A percentile compares a stretch with the other conserved stretches of the same genome.
Conservation (phyloP, 768 basidiomycete genomes). For the Gelatoporia subvermispora region DNA sequence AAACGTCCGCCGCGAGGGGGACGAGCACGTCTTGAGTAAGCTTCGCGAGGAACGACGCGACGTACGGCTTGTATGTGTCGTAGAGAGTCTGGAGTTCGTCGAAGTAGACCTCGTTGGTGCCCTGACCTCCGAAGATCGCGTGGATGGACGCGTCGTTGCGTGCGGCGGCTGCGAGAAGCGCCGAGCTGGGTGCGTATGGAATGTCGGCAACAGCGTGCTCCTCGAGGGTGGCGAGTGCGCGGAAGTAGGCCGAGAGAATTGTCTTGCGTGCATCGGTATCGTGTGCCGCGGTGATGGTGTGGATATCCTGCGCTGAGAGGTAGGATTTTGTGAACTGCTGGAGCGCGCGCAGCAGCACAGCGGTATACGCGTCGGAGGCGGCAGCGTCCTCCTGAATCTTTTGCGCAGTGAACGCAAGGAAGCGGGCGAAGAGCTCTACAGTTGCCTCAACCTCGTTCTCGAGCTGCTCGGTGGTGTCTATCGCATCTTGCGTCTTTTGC, state of each 20-base stretch:
- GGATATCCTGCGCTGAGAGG: conserved; percentile 71
- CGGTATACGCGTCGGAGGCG: conserved; percentile 46
- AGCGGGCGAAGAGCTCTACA: conserved; percentile 76
- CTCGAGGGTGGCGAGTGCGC: conserved; percentile 67
- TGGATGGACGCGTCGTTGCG: conserved; percentile 72
- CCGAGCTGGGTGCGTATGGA: conserved; percentile 57
- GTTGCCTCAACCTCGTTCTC: conserved; percentile 59
- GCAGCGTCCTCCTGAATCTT: conserved; percentile 53
- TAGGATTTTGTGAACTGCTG: conserved; percentile 74
- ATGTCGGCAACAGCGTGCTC: conserved; percentile 47
- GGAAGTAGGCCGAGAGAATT: conserved; percentile 76
- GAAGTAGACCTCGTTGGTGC: conserved; percentile 97
- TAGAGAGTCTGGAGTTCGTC: conserved; percentile 91
- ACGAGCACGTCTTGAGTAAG: conserved; percentile 64
- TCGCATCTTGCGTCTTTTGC: conserved; percentile 48
- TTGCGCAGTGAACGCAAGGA: conserved; percentile 71
- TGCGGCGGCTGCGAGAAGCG: conserved; percentile 60
- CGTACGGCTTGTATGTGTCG: conserved; percentile 87
- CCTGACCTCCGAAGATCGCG: conserved; percentile 96
- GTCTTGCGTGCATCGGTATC: conserved; percentile 71
- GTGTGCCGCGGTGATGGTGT: conserved; percentile 72
- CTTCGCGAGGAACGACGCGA: conserved; percentile 61
- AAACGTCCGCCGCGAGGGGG: conserved; percentile 61
- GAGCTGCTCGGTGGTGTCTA: conserved; percentile 46
- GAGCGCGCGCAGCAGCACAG: conserved; percentile 71